phyloP scores from a whole-genome alignment of 352 stramenopile genomes.

The Globisporangium paroecandrum region DNA sequence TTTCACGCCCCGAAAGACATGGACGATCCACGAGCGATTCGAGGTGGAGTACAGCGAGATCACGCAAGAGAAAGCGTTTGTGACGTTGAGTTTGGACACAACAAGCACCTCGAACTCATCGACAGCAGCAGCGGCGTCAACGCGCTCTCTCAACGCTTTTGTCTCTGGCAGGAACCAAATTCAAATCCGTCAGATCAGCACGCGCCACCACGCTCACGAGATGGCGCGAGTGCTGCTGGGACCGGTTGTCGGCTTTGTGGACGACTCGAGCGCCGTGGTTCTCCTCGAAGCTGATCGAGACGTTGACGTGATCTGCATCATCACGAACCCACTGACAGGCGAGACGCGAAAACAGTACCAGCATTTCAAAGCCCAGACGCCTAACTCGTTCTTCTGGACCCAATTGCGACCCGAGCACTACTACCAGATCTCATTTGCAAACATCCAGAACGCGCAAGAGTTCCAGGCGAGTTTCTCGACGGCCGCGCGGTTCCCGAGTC shows the following conservation, averaged over 20 bases:
- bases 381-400: conserved; percentile 61
- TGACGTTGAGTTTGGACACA: conserved; percentile 14
- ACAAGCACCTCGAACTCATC: conserved; percentile 28
- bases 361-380: conserved; percentile 38
- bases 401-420: conserved; percentile 54
- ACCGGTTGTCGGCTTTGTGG: conserved; percentile 70
- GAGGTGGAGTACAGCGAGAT: conserved; percentile 37
- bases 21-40: conserved; percentile 41
- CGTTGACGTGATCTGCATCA: conserved; percentile 44
- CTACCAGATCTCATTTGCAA: conserved; percentile 50
- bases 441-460: conserved; percentile 35
- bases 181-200: conserved; percentile 16
- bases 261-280: conserved; percentile 48
- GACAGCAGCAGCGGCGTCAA: conserved; percentile 16
- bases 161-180: neutral
- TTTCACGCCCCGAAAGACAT: conserved; percentile 13
- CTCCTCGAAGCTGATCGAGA: conserved; percentile 66
- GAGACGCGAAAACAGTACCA: conserved; percentile 46
- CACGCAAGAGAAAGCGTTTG: conserved; percentile 12
- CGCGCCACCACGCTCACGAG: conserved; percentile 17
- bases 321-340: conserved; percentile 48
- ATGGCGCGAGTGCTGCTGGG: conserved; percentile 46
- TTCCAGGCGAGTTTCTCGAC: conserved; percentile 56
- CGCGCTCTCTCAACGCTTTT: neutral
- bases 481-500: conserved; percentile 19